These are phyloP conservation scores for Hyphopichia fennica DNA, from an alignment of 1,139 yeast species.

Conservation along the genomic window DNA sequence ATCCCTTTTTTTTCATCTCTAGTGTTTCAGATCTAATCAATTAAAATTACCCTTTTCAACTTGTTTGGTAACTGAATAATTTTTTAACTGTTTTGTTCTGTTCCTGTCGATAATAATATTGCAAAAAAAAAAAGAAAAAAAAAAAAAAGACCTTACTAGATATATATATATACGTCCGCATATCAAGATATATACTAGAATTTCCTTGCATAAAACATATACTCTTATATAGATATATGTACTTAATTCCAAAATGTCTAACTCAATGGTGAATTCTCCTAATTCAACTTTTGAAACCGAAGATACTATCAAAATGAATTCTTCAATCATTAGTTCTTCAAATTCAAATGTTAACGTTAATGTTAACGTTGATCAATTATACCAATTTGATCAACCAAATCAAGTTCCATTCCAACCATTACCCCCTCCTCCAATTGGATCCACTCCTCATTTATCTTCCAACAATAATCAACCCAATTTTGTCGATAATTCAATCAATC, in stretches of 20 bases:
- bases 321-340: constrained; percentile 19
- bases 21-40: too few species aligned
- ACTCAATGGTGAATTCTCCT: constrained; percentile 17
- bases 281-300: constrained; percentile 23
- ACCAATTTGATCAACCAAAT: constrained; percentile 5
- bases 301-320: constrained; percentile 22
- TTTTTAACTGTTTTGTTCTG: too few species aligned
- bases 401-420: constrained; percentile 16
- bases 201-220: too few species aligned
- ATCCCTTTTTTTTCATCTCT: too few species aligned
- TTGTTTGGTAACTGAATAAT: too few species aligned
- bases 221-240: too few species aligned
- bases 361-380: constrained; percentile 6
- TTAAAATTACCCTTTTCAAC: too few species aligned
- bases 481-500: neutral
- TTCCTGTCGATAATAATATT: too few species aligned
- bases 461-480: constrained; percentile 5
- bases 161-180: too few species aligned
- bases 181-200: too few species aligned
- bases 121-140: too few species aligned
- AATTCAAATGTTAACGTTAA: constrained; percentile 5
- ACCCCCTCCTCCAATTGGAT: constrained; percentile 23
- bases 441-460: neutral
- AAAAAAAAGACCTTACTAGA: too few species aligned
- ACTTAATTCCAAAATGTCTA: constrained; percentile 16